These are phyloP conservation scores for Flaveria sonorensis DNA, from an alignment of 129 eudicot species.

Conservation along the genomic window DNA sequence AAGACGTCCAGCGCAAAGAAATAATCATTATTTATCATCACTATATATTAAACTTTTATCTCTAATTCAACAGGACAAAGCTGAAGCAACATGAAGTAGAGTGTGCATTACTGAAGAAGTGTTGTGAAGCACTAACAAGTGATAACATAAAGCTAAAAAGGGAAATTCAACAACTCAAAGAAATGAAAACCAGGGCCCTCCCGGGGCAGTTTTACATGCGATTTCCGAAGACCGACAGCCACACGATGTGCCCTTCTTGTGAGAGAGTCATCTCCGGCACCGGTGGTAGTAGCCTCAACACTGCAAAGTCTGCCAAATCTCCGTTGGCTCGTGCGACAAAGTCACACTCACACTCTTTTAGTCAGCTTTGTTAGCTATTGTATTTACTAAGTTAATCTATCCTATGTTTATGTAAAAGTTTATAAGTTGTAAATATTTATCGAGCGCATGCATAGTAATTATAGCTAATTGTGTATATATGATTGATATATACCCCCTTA, in stretches of 20 bases:
- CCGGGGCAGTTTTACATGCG: constrained; percentile 28
- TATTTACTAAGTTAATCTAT: background rate
- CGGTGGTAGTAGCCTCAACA: background rate
- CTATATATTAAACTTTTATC: too few relatives aligned
- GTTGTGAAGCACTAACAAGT: constrained; percentile 43
- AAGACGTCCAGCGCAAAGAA: too few relatives aligned
- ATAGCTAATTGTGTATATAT: too few relatives aligned
- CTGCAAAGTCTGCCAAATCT: background rate
- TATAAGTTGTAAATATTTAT: background rate
- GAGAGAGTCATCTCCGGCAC: constrained; percentile 29
- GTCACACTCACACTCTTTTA: constrained; percentile 39
- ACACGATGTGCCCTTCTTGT: constrained; percentile 54
- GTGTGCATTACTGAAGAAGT: constrained; percentile 46
- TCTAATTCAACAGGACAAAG: constrained; percentile 42
- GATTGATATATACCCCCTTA: too few relatives aligned
- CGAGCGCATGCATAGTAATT: too few relatives aligned
- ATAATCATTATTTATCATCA: too few relatives aligned
- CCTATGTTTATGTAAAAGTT: background rate
- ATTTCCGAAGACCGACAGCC: constrained; percentile 43
- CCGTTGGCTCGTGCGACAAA: constrained; percentile 27
- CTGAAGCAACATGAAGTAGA: constrained; percentile 65
- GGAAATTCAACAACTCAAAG: constrained; percentile 51
- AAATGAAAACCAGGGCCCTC: constrained; percentile 16
- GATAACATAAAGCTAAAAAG: constrained; percentile 48
- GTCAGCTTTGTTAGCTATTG: constrained; percentile 12